phyloP scores from a whole-genome alignment of 495 filamentous ascomycete species.

The Penicillium diatomitis region DNA sequence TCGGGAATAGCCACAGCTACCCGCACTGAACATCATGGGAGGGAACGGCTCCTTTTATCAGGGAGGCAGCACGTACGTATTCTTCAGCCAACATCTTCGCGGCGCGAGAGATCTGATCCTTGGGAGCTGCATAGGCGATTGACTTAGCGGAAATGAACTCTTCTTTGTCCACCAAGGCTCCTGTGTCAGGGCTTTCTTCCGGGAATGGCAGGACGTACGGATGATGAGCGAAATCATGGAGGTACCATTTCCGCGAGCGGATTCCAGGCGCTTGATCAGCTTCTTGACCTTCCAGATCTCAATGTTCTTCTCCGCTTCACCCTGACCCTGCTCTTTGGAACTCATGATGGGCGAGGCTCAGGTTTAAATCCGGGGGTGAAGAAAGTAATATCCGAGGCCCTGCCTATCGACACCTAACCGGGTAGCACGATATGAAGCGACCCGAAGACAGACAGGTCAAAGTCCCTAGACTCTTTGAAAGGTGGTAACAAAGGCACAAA shows the following conservation, averaged over 20 bases:
- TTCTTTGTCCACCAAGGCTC: background rate
- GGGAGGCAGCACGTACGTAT: conserved; percentile 56
- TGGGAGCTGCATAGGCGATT: conserved; percentile 55
- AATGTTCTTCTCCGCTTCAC: conserved; percentile 95
- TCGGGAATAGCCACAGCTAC: background rate
- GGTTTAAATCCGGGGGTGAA: conserved; percentile 20
- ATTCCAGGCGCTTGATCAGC: conserved; percentile 89
- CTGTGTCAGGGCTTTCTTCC: background rate
- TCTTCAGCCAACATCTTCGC: conserved; percentile 99
- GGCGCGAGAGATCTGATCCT: conserved; percentile 92
- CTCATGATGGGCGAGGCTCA: conserved; percentile 66
- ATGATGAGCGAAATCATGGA: conserved; percentile 99
- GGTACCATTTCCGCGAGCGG: conserved; percentile 88
- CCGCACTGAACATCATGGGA: too few relatives aligned
- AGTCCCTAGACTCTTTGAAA: conserved; percentile 7
- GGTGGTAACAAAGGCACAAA: background rate
- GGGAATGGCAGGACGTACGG: conserved; percentile 45
- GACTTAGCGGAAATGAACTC: conserved; percentile 8
- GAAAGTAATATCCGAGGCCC: conserved; percentile 15
- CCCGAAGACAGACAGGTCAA: conserved; percentile 14
- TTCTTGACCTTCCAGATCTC: conserved; percentile 90
- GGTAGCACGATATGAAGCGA: conserved; percentile 11
- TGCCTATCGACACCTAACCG: conserved; percentile 19
- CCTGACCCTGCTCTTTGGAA: conserved; percentile 72
- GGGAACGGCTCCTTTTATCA: background rate